Evolutionary conservation across 148 eudicot genomes (phyloP).

Genomic region (Nyssa sinensis): DNA sequence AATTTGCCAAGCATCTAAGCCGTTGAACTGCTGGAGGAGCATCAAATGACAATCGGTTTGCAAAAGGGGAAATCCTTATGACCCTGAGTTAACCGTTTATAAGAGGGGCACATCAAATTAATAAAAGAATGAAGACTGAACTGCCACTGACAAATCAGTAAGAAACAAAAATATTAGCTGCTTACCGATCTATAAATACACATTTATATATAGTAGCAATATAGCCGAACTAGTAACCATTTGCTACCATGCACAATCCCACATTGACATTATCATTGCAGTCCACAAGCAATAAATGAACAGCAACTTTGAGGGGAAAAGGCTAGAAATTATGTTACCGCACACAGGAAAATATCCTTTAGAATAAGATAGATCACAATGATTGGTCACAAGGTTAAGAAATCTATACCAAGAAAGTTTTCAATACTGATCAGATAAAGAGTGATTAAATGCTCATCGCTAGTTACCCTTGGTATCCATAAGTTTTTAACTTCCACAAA

Average conservation of each 20-base stretch:
- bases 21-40: conserved; percentile 92
- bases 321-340: background rate
- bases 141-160: background rate
- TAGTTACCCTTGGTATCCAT: background rate
- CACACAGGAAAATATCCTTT: no score
- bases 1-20: conserved; percentile 91
- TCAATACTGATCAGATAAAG: background rate
- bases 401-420: background rate
- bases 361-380: background rate
- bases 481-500: background rate
- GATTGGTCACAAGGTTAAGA: background rate
- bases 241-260: background rate
- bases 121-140: background rate
- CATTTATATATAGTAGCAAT: background rate
- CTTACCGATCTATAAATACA: no score
- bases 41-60: conserved; percentile 91
- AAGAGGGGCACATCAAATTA: conserved; percentile 4
- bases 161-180: background rate
- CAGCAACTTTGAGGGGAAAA: background rate
- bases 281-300: background rate
- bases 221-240: background rate
- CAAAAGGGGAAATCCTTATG: conserved; percentile 97
- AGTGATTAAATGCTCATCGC: background rate
- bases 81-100: conserved; percentile 46
- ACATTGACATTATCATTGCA: background rate